Conservation (phyloP, 805 yeast genomes). For the Debaryomyces castellii region DNA sequence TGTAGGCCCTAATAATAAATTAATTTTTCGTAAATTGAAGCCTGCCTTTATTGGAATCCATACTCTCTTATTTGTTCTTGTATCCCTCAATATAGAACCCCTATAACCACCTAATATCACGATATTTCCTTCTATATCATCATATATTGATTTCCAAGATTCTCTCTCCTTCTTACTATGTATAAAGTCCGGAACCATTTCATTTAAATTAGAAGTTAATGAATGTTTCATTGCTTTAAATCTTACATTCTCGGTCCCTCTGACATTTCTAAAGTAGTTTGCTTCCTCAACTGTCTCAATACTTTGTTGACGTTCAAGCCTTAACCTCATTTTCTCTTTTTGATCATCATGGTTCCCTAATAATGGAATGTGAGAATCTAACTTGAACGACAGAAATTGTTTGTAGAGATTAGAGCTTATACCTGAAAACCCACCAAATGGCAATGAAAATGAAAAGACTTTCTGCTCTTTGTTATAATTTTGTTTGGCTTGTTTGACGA, state of each 20-base stretch:
- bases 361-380: slow-evolving; percentile 23
- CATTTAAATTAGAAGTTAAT: slow-evolving; percentile 49
- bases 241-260: slow-evolving; percentile 65
- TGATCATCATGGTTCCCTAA: slow-evolving; percentile 10
- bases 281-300: slow-evolving; percentile 66
- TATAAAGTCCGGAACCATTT: slow-evolving; percentile 34
- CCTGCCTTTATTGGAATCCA: slow-evolving; percentile 93
- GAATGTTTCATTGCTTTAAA: slow-evolving; percentile 68
- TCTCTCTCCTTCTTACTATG: slow-evolving; percentile 21
- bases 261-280: slow-evolving; percentile 49
- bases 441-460: slow-evolving; percentile 58
- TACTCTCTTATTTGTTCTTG: slow-evolving; percentile 59
- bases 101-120: slow-evolving; percentile 86
- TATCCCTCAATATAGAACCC: slow-evolving; percentile 74
- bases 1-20: slow-evolving; percentile 69
- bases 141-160: slow-evolving; percentile 47
- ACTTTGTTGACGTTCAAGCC: slow-evolving; percentile 53
- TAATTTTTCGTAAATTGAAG: slow-evolving; percentile 65
- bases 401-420: slow-evolving; percentile 26
- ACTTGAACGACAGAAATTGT: slow-evolving; percentile 21
- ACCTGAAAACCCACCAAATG: slow-evolving; percentile 48
- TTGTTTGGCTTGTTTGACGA: background rate
- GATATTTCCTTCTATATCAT: slow-evolving; percentile 71
- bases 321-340: slow-evolving; percentile 33
- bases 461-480: slow-evolving; percentile 27